phyloP scores from a whole-genome alignment of 148 eudicot genomes.

The Dysphania ambrosioides region DNA sequence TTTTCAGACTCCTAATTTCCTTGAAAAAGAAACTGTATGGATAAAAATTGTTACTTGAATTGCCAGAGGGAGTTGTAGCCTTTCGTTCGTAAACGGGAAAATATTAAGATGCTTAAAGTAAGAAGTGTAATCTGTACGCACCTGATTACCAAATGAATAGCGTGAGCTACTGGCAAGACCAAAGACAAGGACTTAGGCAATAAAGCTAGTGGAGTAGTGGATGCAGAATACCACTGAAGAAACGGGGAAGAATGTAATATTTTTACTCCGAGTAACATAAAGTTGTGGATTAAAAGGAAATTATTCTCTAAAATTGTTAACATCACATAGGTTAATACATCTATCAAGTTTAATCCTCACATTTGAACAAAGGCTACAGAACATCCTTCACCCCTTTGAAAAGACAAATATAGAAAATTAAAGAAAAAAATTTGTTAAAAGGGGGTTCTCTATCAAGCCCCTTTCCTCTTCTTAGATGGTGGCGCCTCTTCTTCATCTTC shows the following conservation, averaged over 20 bases:
- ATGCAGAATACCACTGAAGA: too few species aligned
- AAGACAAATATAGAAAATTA: not conserved
- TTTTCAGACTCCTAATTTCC: too few species aligned
- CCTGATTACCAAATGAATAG: too few species aligned
- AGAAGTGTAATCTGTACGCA: too few species aligned
- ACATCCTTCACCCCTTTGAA: constrained; percentile 6
- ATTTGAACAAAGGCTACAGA: constrained; percentile 21
- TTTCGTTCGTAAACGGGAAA: too few species aligned
- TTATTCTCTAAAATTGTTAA: constrained; percentile 29
- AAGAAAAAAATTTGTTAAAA: constrained; percentile 7
- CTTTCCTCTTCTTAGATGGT: constrained; percentile 45
- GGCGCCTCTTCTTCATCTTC: constrained; percentile 40
- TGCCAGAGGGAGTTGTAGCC: too few species aligned
- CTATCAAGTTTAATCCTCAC: constrained; percentile 21
- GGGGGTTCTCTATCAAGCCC: constrained; percentile 13
- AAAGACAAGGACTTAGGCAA: too few species aligned
- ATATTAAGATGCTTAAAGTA: too few species aligned
- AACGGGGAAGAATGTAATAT: not conserved
- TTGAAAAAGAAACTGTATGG: too few species aligned
- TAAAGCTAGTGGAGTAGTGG: too few species aligned
- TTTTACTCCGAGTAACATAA: constrained; percentile 9
- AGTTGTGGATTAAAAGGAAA: not conserved
- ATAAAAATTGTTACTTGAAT: too few species aligned
- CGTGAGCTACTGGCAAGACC: too few species aligned
- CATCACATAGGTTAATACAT: constrained; percentile 22